Evolutionary conservation across 1,139 yeast species (phyloP).

Genomic region (Pichia sp.): DNA sequence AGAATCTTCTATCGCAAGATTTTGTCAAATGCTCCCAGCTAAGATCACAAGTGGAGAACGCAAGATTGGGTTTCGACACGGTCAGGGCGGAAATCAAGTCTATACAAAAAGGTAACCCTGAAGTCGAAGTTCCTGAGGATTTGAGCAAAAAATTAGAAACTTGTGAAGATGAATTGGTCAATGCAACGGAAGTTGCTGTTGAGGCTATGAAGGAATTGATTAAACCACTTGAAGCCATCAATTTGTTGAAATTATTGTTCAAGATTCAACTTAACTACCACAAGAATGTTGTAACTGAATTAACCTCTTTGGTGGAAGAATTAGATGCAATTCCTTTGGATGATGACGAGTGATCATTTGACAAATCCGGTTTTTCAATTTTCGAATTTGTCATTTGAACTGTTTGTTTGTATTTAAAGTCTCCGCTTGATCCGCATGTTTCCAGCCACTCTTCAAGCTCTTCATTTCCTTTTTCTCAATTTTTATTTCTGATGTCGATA

Average conservation of each 20-base stretch:
- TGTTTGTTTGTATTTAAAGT: slow-evolving; percentile 4
- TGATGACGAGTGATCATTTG: slow-evolving; percentile 37
- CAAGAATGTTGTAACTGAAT: slow-evolving; percentile 46
- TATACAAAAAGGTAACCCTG: slow-evolving; percentile 33
- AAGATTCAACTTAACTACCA: slow-evolving; percentile 67
- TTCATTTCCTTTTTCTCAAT: background rate
- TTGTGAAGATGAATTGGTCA: slow-evolving; percentile 73
- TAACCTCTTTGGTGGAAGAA: slow-evolving; percentile 40
- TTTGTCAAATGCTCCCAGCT: slow-evolving; percentile 58
- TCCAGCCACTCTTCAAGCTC: too few relatives aligned
- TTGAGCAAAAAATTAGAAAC: slow-evolving; percentile 55
- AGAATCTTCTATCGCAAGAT: slow-evolving; percentile 48
- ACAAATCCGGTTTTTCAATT: too few relatives aligned
- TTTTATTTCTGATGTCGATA: background rate
- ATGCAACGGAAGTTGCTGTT: slow-evolving; percentile 74
- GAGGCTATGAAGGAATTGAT: slow-evolving; percentile 68
- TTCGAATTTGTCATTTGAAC: slow-evolving; percentile 1
- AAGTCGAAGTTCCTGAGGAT: slow-evolving; percentile 37
- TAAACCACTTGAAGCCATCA: slow-evolving; percentile 60
- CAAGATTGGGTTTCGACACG: slow-evolving; percentile 69
- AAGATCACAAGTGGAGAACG: slow-evolving; percentile 64
- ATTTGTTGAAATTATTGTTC: slow-evolving; percentile 58
- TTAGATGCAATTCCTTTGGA: slow-evolving; percentile 41
- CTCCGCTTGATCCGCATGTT: background rate
- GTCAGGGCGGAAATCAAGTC: slow-evolving; percentile 50